Evolutionary conservation across 2,329 filamentous ascomycete genomes (phyloP).

Genomic region (Cercospora sp.): DNA sequence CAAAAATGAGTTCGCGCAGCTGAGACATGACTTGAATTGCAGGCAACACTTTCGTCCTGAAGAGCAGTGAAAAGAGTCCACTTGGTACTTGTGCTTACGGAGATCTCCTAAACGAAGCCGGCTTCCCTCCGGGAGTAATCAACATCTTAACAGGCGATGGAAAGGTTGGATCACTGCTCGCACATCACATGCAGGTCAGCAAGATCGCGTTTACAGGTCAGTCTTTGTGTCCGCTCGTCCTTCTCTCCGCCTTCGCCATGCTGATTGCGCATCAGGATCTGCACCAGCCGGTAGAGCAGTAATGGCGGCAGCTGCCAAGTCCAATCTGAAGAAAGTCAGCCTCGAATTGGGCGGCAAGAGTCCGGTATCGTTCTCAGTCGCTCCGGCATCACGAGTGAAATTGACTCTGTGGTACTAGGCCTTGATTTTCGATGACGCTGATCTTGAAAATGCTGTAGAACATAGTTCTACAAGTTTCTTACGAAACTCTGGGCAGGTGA

Average conservation of each 20-base stretch:
- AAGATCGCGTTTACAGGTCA: constrained; percentile 51
- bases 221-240: neutral
- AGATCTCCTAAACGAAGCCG: constrained; percentile 48
- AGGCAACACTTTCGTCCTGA: constrained; percentile 61
- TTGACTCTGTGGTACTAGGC: constrained; percentile 15
- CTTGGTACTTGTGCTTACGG: constrained; percentile 50
- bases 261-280: constrained; percentile 22
- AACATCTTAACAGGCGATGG: constrained; percentile 43
- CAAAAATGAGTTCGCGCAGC: neutral
- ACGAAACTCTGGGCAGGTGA: constrained; percentile 19
- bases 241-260: neutral
- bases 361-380: constrained; percentile 23
- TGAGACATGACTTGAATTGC: constrained; percentile 27
- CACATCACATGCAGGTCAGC: constrained; percentile 54
- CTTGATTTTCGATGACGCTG: constrained; percentile 49
- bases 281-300: constrained; percentile 47
- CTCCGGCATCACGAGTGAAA: neutral
- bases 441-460: constrained; percentile 41
- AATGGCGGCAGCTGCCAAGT: constrained; percentile 39
- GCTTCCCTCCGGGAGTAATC: constrained; percentile 48
- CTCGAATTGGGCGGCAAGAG: constrained; percentile 54
- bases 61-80: constrained; percentile 64
- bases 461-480: constrained; percentile 15
- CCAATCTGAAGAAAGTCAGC: constrained; percentile 48
- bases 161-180: constrained; percentile 46